Conservation (phyloP, 2,329 filamentous ascomycete genomes). For the Cryphonectria nitschkei region DNA sequence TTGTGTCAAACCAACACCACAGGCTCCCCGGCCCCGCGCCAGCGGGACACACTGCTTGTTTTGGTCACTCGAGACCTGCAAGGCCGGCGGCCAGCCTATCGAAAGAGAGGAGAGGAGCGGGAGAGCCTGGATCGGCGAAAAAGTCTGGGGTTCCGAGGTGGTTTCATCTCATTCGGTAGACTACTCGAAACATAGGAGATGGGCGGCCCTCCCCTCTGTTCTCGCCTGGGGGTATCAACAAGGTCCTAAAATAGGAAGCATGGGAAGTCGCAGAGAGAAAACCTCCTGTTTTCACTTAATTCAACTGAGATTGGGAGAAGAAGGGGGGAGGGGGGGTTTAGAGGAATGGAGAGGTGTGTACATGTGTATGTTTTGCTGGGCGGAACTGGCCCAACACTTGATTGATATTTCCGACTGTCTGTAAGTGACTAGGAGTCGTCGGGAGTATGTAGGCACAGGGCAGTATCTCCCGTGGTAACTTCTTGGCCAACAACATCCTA, state of each 20-base stretch:
- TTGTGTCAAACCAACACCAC: background rate
- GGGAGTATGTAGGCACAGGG: too few relatives aligned
- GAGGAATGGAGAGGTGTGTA: background rate
- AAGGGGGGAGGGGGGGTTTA: background rate
- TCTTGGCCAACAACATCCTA: too few relatives aligned
- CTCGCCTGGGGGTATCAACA: background rate
- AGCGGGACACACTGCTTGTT: background rate
- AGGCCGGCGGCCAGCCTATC: background rate
- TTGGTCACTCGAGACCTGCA: background rate
- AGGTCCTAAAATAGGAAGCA: background rate
- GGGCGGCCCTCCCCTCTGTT: background rate
- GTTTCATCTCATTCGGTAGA: constrained; percentile 5
- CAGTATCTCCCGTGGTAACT: too few relatives aligned
- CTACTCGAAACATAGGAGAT: constrained; percentile 7
- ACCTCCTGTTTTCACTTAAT: background rate
- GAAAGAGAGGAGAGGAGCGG: background rate
- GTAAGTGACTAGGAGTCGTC: too few relatives aligned
- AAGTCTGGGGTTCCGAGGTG: background rate
- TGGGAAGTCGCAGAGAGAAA: background rate
- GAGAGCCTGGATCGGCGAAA: background rate
- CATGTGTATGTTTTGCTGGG: background rate
- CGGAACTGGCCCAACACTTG: background rate
- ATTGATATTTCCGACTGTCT: background rate
- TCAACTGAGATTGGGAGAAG: background rate
- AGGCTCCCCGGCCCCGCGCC: background rate